Evolutionary conservation across 768 basidiomycete genomes (phyloP), one percentile per base, ranked within the genome.

Genomic region (Suillus paluster): DNA sequence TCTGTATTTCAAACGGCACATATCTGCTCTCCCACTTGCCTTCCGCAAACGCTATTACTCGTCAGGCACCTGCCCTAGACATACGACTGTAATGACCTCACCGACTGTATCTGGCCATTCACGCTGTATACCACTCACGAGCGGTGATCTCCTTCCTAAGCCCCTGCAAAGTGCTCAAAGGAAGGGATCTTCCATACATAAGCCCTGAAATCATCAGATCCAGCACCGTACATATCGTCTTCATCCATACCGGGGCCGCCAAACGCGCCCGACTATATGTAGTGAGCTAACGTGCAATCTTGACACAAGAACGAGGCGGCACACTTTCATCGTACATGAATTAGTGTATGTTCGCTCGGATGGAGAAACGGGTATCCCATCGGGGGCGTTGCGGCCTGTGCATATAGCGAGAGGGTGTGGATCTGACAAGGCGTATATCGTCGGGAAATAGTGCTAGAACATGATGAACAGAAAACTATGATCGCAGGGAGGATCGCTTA

Each of bases 111-210:
- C 70, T 50, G 63, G 64, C 58, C 71, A 71, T 60, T 73, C 74
- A 41, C 63, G 65, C 17, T 69, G n/a, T 70, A 17, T 68, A 65
- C 87, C 90, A 87, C 57, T 83, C 78, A 17, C 75, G 72, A 19
- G 75, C 63, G 34, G 74, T 72, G 49, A 91, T 71, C 50, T 82
- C 78, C 55, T 73, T 71, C 46, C 91, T 79, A 63, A 74, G 73
- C 27, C 80, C 79, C 1, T 69, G 61, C 49, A 92, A 78, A 17
- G 76, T 74, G 11, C 66, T 61, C 4, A 82, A 63, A 14, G 81
- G 68, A 4, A n/a, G 93, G 92, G 39, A 95, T 78, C 65, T 83
- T 85, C 93, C 93, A 95, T 25, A 92, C 71, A 65, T 94, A 94
- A 21, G 81, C 85, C 41, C 86, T 80, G 70, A 94, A 94, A 72